These are phyloP conservation scores for Hansenula sp. DNA, from an alignment of 1,139 yeast genomes.

Conservation along the genomic window DNA sequence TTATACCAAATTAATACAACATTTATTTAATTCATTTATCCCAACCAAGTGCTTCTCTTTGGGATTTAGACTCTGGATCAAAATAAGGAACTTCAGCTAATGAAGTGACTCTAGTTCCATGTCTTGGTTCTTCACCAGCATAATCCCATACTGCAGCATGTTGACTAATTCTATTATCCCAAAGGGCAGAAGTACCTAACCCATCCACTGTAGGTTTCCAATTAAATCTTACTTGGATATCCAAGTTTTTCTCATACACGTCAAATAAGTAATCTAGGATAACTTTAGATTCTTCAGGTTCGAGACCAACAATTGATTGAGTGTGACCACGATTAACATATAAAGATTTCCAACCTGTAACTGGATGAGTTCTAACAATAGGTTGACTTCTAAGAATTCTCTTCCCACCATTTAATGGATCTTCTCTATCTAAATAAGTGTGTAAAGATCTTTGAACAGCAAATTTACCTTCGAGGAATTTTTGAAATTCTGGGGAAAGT, in stretches of 20 bases:
- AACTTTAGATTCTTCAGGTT: constrained; percentile 1
- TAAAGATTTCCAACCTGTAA: constrained; percentile 48
- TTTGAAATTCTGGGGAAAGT: constrained; percentile 40
- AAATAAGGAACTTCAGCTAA: constrained; percentile 1
- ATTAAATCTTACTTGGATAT: constrained; percentile 1
- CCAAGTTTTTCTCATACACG: constrained; percentile 4
- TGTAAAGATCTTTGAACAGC: constrained; percentile 41
- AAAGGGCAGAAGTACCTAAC: constrained; percentile 2
- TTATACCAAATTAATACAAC: too few species aligned
- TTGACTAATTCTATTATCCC: background rate
- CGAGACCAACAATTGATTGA: constrained; percentile 24
- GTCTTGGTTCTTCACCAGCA: constrained; percentile 18
- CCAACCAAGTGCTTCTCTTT: constrained; percentile 25
- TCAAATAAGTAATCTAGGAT: constrained; percentile 1
- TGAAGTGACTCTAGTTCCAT: constrained; percentile 2
- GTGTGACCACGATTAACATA: constrained; percentile 36
- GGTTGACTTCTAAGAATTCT: constrained; percentile 38
- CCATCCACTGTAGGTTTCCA: constrained; percentile 1
- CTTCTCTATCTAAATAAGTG: constrained; percentile 33
- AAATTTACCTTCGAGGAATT: constrained; percentile 42
- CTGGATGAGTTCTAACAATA: constrained; percentile 46
- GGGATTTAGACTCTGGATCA: background rate
- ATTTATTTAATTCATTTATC: too few species aligned
- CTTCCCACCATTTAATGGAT: constrained; percentile 39
- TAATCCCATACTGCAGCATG: background rate